These are phyloP conservation scores for Penicillium coffeae DNA, from an alignment of 495 filamentous ascomycete species.

Conservation along the genomic window DNA sequence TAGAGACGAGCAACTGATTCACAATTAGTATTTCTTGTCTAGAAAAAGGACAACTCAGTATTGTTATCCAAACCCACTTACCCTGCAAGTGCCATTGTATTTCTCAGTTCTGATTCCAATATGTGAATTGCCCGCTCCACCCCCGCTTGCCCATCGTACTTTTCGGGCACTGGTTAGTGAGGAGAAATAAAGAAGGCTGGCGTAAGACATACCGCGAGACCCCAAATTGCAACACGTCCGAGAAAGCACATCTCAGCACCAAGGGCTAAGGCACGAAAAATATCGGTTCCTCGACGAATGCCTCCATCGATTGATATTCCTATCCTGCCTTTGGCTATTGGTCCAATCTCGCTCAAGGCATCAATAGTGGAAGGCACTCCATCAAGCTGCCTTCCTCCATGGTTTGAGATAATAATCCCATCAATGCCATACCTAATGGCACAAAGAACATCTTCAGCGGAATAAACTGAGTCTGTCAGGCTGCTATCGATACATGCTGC, in stretches of 20 bases:
- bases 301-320: not conserved
- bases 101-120: not conserved
- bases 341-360: not conserved
- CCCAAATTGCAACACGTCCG: not conserved
- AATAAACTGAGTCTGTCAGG: not conserved
- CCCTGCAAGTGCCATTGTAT: slow-evolving; percentile 1
- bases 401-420: not conserved
- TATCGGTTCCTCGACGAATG: not conserved
- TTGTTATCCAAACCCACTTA: not conserved
- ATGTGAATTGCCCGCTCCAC: not conserved
- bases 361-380: not conserved
- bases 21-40: not conserved
- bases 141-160: not conserved
- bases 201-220: not conserved
- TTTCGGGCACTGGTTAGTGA: no score
- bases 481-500: not conserved
- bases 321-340: not conserved
- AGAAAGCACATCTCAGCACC: not conserved
- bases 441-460: not conserved
- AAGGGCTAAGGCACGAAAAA: not conserved
- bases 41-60: not conserved
- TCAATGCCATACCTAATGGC: not conserved
- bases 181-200: not conserved
- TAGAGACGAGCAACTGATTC: not conserved
- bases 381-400: not conserved